Conservation (phyloP, 177 flowering plant genomes). For the Vitis hybrid region DNA sequence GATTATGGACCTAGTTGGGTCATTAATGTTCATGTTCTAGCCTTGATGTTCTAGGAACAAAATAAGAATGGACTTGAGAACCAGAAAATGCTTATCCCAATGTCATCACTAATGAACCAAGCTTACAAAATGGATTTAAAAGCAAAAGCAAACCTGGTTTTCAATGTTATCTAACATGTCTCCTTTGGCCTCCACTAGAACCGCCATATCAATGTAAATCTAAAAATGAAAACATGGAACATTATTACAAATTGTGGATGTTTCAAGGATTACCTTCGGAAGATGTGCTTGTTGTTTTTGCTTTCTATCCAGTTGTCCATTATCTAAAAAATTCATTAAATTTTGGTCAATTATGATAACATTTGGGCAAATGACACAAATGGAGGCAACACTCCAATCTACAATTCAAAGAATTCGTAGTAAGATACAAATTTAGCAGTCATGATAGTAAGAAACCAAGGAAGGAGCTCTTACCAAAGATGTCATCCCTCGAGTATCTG, state of each 20-base stretch:
- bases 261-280: slow-evolving; percentile 29
- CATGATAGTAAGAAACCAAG: slow-evolving; percentile 1
- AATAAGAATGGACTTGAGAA: too few relatives aligned
- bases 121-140: background rate
- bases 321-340: slow-evolving; percentile 39
- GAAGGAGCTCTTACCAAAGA: slow-evolving; percentile 51
- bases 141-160: slow-evolving; percentile 52
- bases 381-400: slow-evolving; percentile 92
- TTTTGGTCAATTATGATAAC: slow-evolving; percentile 28
- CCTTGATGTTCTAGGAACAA: too few relatives aligned
- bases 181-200: slow-evolving; percentile 82
- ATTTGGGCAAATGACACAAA: slow-evolving; percentile 98
- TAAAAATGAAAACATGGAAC: slow-evolving; percentile 20
- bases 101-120: slow-evolving; percentile 10
- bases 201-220: slow-evolving; percentile 80
- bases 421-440: background rate
- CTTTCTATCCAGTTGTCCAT: slow-evolving; percentile 76
- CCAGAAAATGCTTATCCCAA: background rate
- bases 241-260: background rate
- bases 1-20: too few relatives aligned
- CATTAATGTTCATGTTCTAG: too few relatives aligned
- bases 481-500: slow-evolving; percentile 79
- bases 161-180: slow-evolving; percentile 80
- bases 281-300: slow-evolving; percentile 81
- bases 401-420: slow-evolving; percentile 15